Conservation (phyloP, 1,284 basidiomycete species). For the Laetiporus sulphureus region DNA sequence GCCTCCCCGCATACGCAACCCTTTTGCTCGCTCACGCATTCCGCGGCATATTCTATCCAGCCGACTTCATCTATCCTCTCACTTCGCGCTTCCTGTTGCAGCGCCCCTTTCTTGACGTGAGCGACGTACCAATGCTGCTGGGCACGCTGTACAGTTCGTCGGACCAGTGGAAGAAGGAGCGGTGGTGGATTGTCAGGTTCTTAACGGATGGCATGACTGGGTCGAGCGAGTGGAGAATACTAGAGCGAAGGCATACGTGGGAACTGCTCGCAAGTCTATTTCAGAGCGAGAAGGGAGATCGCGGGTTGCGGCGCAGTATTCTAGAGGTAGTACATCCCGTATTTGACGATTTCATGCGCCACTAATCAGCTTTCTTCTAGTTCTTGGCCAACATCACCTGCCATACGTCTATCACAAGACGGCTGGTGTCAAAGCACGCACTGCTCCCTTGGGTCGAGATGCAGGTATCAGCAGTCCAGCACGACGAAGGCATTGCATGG, state of each 20-base stretch:
- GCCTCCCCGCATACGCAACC: slow-evolving; percentile 71
- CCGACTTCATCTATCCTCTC: slow-evolving; percentile 75
- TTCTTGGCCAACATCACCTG: slow-evolving; percentile 67
- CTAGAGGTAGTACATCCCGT: slow-evolving; percentile 50
- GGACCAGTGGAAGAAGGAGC: slow-evolving; percentile 74
- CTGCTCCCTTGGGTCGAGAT: slow-evolving; percentile 77
- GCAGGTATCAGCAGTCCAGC: slow-evolving; percentile 41
- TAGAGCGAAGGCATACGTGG: slow-evolving; percentile 83
- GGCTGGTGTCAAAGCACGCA: slow-evolving; percentile 61
- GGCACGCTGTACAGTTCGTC: slow-evolving; percentile 78
- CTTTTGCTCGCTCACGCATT: slow-evolving; percentile 78
- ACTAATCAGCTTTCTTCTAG: slow-evolving; percentile 27
- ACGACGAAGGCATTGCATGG: slow-evolving; percentile 54
- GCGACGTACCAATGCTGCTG: slow-evolving; percentile 83
- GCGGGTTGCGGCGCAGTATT: slow-evolving; percentile 46
- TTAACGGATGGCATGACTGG: slow-evolving; percentile 75
- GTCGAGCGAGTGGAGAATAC: slow-evolving; percentile 73
- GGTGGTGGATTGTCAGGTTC: slow-evolving; percentile 84
- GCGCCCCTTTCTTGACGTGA: slow-evolving; percentile 65
- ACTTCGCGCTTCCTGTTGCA: slow-evolving; percentile 81
- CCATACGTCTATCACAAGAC: slow-evolving; percentile 57
- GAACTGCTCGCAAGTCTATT: slow-evolving; percentile 80
- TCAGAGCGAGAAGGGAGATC: slow-evolving; percentile 54
- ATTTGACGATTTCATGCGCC: not conserved
- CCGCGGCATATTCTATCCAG: slow-evolving; percentile 73